Evolutionary conservation across 1,284 basidiomycete genomes (phyloP).

Genomic region (Phenoliferia sp.): DNA sequence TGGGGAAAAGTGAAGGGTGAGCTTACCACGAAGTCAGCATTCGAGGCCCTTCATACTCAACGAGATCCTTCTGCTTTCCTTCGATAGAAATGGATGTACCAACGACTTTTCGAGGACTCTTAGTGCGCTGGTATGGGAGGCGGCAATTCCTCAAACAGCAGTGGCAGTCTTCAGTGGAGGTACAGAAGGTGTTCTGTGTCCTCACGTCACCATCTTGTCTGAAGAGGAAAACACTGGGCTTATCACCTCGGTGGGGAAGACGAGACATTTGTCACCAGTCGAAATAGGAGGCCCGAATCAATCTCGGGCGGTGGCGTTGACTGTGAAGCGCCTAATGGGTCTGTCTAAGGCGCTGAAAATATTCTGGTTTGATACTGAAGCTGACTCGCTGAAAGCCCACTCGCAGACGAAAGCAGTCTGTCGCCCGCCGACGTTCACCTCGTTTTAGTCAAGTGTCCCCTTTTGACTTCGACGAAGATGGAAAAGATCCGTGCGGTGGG

Average conservation of each 20-base stretch:
- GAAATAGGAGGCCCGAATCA: conserved; percentile 2
- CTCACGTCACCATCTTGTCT: conserved; percentile 2
- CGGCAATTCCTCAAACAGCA: background rate
- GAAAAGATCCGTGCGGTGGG: background rate
- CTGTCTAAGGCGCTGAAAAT: background rate
- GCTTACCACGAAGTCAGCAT: too few species aligned
- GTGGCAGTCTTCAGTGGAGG: conserved; percentile 7
- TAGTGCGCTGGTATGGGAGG: conserved; percentile 1
- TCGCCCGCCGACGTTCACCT: background rate
- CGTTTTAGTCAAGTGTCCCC: conserved; percentile 8
- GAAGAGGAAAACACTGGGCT: background rate
- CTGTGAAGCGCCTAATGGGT: conserved; percentile 3
- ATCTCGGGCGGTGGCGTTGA: background rate
- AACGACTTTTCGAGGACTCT: conserved; percentile 4
- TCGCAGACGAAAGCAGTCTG: background rate
- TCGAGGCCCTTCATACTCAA: too few species aligned
- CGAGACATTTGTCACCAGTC: background rate
- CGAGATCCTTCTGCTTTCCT: background rate
- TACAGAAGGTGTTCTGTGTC: conserved; percentile 5
- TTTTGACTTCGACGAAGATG: conserved; percentile 5
- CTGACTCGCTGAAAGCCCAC: background rate
- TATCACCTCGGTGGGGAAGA: background rate
- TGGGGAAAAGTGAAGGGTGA: conserved; percentile 5
- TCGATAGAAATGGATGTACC: conserved; percentile 4
- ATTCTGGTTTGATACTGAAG: background rate